These are phyloP conservation scores for Thielaviopsis punctulata DNA, from an alignment of 2,329 filamentous ascomycete species.

Conservation along the genomic window DNA sequence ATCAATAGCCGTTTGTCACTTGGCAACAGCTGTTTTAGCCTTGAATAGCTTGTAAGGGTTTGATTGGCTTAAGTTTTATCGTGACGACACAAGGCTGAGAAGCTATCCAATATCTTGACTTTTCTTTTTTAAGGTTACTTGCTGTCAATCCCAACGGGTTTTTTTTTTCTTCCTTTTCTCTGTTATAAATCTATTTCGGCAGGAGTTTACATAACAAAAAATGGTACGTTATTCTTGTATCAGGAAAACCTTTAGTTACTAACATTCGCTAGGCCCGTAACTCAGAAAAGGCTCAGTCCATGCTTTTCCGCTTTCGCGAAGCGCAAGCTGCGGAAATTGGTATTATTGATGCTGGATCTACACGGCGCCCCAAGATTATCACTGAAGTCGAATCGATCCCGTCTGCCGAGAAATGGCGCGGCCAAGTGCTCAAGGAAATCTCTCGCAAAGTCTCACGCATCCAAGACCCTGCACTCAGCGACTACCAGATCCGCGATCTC, in stretches of 20 bases:
- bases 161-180: neutral
- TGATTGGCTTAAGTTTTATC: neutral
- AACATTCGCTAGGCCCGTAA: conserved; percentile 68
- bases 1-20: neutral
- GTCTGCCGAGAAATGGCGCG: conserved; percentile 91
- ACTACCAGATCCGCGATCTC: conserved; percentile 93
- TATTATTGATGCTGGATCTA: conserved; percentile 83
- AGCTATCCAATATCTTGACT: neutral
- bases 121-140: neutral
- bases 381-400: conserved; percentile 73
- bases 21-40: neutral
- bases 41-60: neutral
- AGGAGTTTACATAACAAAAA: neutral
- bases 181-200: neutral
- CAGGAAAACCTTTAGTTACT: too few relatives aligned
- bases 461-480: conserved; percentile 76
- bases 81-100: conserved; percentile 1
- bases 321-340: conserved; percentile 90
- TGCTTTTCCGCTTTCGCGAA: conserved; percentile 99
- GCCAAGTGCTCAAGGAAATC: conserved; percentile 92
- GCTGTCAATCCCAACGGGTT: neutral
- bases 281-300: conserved; percentile 96
- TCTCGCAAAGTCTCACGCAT: conserved; percentile 93
- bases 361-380: conserved; percentile 79
- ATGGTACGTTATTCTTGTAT: neutral